A percentile compares a stretch with the other conserved stretches of the same genome.
Evolutionary conservation across 805 yeast genomes (phyloP).

Genomic region (Hanseniaspora guilliermondii): DNA sequence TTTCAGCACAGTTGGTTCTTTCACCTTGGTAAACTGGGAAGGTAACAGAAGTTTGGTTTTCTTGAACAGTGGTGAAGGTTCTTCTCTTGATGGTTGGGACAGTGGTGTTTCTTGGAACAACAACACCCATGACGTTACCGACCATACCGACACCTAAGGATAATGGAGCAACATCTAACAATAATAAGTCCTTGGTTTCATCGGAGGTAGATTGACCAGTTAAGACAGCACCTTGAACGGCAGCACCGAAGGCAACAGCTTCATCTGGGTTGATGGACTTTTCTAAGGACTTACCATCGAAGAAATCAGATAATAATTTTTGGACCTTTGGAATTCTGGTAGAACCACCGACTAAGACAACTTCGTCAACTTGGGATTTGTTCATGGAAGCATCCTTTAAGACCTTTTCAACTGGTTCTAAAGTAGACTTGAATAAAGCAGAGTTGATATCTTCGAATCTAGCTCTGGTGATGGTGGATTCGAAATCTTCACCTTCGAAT

Average conservation of each 20-base stretch:
- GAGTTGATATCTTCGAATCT: slow-evolving; percentile 95
- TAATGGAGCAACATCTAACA: slow-evolving; percentile 95
- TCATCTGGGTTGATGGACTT: slow-evolving; percentile 97
- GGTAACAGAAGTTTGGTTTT: slow-evolving; percentile 96
- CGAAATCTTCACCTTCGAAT: slow-evolving; percentile 91
- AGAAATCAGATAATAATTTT: slow-evolving; percentile 85
- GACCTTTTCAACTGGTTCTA: slow-evolving; percentile 90
- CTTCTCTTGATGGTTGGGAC: slow-evolving; percentile 98
- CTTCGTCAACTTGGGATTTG: slow-evolving; percentile 81
- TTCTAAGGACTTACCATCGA: slow-evolving; percentile 92
- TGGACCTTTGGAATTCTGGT: slow-evolving; percentile 98
- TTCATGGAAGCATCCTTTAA: slow-evolving; percentile 80
- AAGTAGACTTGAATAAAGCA: slow-evolving; percentile 81
- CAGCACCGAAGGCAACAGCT: slow-evolving; percentile 99
- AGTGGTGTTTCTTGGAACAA: slow-evolving; percentile 98
- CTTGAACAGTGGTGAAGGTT: slow-evolving; percentile 97
- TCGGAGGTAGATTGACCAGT: slow-evolving; percentile 83
- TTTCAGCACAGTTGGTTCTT: slow-evolving; percentile 96
- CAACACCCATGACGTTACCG: slow-evolving; percentile 98
- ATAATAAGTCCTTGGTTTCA: slow-evolving; percentile 87
- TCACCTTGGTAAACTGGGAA: slow-evolving; percentile 99
- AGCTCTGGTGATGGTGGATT: slow-evolving; percentile 89
- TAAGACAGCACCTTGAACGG: slow-evolving; percentile 97
- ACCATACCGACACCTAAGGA: slow-evolving; percentile 99
- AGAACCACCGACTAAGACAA: slow-evolving; percentile 96